Evolutionary conservation across 2,329 filamentous ascomycete genomes (phyloP).

Genomic region (Sporothrix curviconia): DNA sequence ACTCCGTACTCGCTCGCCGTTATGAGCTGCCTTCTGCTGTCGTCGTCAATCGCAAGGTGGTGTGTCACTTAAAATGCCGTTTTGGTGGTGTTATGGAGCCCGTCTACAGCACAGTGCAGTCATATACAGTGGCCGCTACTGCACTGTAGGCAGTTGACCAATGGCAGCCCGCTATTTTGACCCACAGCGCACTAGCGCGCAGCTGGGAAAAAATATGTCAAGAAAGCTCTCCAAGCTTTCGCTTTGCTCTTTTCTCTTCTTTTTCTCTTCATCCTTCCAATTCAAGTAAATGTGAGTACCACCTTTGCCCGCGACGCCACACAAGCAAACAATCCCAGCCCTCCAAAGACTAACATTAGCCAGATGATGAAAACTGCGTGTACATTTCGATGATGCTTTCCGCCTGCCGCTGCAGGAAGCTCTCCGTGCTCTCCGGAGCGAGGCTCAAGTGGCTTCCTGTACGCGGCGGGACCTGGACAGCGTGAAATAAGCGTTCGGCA

Average conservation of each 20-base stretch:
- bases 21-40: not conserved
- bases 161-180: slow-evolving; percentile 14
- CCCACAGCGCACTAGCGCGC: slow-evolving; percentile 4
- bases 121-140: not conserved
- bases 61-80: slow-evolving; percentile 6
- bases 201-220: slow-evolving; percentile 23
- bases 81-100: not conserved
- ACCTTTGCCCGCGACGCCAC: slow-evolving; percentile 20
- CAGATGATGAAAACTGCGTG: slow-evolving; percentile 99
- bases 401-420: slow-evolving; percentile 61
- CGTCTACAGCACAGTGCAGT: not conserved
- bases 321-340: slow-evolving; percentile 1
- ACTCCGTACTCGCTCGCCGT: no score
- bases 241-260: slow-evolving; percentile 34
- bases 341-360: slow-evolving; percentile 27
- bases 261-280: slow-evolving; percentile 82
- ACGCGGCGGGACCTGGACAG: slow-evolving; percentile 53
- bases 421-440: slow-evolving; percentile 67
- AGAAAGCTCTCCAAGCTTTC: slow-evolving; percentile 10
- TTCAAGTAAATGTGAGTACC: slow-evolving; percentile 83
- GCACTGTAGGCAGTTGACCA: slow-evolving; percentile 9
- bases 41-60: not conserved
- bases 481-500: slow-evolving; percentile 99
- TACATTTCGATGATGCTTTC: slow-evolving; percentile 72
- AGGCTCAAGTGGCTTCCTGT: slow-evolving; percentile 81